These are phyloP conservation scores for Lantana camara DNA, from an alignment of 257 asterid genomes.

Conservation along the genomic window DNA sequence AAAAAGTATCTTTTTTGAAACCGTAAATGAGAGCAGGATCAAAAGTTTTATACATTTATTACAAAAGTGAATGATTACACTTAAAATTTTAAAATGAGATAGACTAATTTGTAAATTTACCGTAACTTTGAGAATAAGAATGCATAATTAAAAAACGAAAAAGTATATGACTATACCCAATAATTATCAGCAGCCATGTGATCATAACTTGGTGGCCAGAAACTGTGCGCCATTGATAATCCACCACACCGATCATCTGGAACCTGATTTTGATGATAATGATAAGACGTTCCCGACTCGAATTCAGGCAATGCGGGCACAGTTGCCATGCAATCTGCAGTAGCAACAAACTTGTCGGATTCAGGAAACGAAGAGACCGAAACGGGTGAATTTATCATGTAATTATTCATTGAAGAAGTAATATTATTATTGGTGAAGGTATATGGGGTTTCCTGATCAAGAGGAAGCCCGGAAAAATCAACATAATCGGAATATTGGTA, in stretches of 20 bases:
- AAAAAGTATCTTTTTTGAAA: no score
- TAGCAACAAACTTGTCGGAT: background rate
- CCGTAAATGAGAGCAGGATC: no score
- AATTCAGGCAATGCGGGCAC: background rate
- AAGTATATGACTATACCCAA: background rate
- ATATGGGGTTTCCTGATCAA: background rate
- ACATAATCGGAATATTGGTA: background rate
- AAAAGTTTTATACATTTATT: no score
- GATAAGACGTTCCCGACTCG: background rate
- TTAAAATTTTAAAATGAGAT: no score
- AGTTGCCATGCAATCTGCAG: background rate
- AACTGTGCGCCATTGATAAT: background rate
- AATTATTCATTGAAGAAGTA: background rate
- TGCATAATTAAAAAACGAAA: no score
- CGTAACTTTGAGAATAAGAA: no score
- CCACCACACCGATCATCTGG: background rate
- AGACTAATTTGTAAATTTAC: no score
- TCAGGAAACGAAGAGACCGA: slow-evolving; percentile 13
- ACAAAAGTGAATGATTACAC: no score
- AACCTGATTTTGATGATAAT: background rate
- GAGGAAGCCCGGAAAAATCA: background rate
- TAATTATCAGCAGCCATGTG: background rate
- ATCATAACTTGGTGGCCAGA: background rate
- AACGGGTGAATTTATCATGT: background rate
- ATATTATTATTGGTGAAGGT: background rate